A percentile compares a stretch with the other conserved stretches of the same genome.
Evolutionary conservation across 2,329 filamentous ascomycete genomes (phyloP).

Genomic region (Chaetomiaceae sp.): DNA sequence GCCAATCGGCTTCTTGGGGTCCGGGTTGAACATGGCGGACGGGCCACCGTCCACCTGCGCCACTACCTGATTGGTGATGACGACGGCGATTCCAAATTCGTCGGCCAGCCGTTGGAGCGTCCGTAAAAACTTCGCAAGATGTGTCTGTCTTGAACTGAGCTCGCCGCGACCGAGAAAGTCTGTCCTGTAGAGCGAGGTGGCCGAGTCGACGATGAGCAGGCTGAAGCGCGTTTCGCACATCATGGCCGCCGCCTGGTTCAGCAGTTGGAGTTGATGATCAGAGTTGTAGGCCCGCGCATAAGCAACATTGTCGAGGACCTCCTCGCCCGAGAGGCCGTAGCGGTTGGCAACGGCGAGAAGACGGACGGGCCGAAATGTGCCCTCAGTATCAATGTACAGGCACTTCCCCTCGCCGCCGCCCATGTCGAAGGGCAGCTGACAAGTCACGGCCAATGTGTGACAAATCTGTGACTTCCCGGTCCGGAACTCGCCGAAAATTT

Average conservation of each 20-base stretch:
- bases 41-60: slow-evolving; percentile 96
- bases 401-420: slow-evolving; percentile 97
- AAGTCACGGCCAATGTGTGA: slow-evolving; percentile 96
- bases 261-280: slow-evolving; percentile 89
- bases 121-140: slow-evolving; percentile 83
- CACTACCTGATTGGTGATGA: slow-evolving; percentile 98
- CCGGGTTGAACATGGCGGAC: slow-evolving; percentile 97
- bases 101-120: slow-evolving; percentile 71
- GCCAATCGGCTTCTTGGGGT: slow-evolving; percentile 98
- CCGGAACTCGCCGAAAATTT: slow-evolving; percentile 95
- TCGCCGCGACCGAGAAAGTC: slow-evolving; percentile 97
- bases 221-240: slow-evolving; percentile 99
- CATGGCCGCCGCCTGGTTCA: slow-evolving; percentile 94
- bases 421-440: slow-evolving; percentile 97
- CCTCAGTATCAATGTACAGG: slow-evolving; percentile 96
- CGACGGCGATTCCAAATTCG: slow-evolving; percentile 92
- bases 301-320: slow-evolving; percentile 96
- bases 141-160: slow-evolving; percentile 85
- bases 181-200: slow-evolving; percentile 89
- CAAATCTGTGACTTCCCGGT: slow-evolving; percentile 99
- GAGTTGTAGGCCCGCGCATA: slow-evolving; percentile 98
- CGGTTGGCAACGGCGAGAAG: slow-evolving; percentile 87
- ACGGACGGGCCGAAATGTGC: slow-evolving; percentile 90
- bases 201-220: slow-evolving; percentile 89
- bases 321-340: slow-evolving; percentile 90